A percentile compares a stretch with the other conserved stretches of the same genome.
phyloP scores from a whole-genome alignment of 2,329 filamentous ascomycete species.

The Colletotrichum musicola region DNA sequence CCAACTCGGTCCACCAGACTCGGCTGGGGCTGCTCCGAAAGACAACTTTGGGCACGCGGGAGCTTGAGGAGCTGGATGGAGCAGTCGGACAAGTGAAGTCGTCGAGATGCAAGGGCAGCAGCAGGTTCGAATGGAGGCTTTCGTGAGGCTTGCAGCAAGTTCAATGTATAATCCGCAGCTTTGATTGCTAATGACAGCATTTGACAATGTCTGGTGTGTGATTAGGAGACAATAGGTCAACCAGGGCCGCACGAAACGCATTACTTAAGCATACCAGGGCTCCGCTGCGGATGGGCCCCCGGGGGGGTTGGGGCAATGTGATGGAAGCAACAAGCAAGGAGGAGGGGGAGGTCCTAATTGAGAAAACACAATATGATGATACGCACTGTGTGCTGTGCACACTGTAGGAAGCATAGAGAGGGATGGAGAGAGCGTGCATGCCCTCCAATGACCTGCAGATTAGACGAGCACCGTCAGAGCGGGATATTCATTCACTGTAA shows the following conservation, averaged over 20 bases:
- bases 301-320: constrained; percentile 25
- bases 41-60: constrained; percentile 27
- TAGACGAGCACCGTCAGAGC: constrained; percentile 29
- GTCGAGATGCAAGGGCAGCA: constrained; percentile 21
- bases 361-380: too few relatives aligned
- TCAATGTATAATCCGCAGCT: constrained; percentile 33
- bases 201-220: constrained; percentile 46
- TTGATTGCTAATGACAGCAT: constrained; percentile 49
- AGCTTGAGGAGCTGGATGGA: constrained; percentile 14
- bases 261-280: constrained; percentile 44
- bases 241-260: constrained; percentile 41
- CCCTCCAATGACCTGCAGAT: constrained; percentile 2
- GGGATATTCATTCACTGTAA: constrained; percentile 19
- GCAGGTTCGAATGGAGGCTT: neutral
- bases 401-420: neutral
- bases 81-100: neutral
- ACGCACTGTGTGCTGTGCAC: constrained; percentile 28
- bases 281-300: constrained; percentile 29
- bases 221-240: constrained; percentile 45
- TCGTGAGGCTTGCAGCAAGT: constrained; percentile 17
- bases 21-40: constrained; percentile 33
- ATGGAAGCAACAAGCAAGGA: constrained; percentile 3
- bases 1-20: constrained; percentile 38
- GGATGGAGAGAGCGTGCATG: neutral
- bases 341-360: neutral